These are phyloP conservation scores for Fragaria nilgerrensis DNA, from an alignment of 306 rosid species.

Conservation along the genomic window DNA sequence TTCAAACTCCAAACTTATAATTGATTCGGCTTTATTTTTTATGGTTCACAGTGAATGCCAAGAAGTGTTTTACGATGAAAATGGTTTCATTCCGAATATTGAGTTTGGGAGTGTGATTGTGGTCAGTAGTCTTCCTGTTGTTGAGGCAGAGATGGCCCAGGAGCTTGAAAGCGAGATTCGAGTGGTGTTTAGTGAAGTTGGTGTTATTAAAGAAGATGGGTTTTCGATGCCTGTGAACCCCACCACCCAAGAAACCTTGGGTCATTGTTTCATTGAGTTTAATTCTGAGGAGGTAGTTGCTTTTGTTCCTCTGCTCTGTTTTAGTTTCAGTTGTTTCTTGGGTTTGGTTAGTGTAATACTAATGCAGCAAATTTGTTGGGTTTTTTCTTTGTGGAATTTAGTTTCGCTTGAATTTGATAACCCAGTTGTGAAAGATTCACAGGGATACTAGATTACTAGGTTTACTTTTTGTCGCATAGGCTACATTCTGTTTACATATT, in stretches of 20 bases:
- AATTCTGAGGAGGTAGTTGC: conserved; percentile 24
- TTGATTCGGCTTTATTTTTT: too few species aligned
- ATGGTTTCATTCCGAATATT: conserved; percentile 15
- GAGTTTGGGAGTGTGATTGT: conserved; percentile 16
- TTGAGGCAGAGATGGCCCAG: conserved; percentile 4
- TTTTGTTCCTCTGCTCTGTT: neutral
- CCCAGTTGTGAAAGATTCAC: neutral
- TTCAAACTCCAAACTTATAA: neutral
- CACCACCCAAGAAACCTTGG: conserved; percentile 16
- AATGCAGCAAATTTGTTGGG: neutral
- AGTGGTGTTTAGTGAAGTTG: conserved; percentile 13
- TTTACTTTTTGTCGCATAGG: neutral
- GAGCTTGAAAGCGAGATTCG: conserved; percentile 25
- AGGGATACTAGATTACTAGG: neutral
- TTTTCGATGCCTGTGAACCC: conserved; percentile 26
- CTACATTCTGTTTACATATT: neutral
- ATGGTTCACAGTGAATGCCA: neutral
- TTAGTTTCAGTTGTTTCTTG: neutral
- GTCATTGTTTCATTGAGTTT: conserved; percentile 26
- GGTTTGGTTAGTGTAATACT: neutral
- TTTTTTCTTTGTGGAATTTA: neutral
- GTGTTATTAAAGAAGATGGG: conserved; percentile 20
- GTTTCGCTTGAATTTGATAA: neutral
- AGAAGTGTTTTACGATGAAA: conserved; percentile 24
- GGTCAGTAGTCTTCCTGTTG: conserved; percentile 16